Evolutionary conservation across 2,329 filamentous ascomycete species (phyloP).

Genomic region (Hypoxylon sp.): DNA sequence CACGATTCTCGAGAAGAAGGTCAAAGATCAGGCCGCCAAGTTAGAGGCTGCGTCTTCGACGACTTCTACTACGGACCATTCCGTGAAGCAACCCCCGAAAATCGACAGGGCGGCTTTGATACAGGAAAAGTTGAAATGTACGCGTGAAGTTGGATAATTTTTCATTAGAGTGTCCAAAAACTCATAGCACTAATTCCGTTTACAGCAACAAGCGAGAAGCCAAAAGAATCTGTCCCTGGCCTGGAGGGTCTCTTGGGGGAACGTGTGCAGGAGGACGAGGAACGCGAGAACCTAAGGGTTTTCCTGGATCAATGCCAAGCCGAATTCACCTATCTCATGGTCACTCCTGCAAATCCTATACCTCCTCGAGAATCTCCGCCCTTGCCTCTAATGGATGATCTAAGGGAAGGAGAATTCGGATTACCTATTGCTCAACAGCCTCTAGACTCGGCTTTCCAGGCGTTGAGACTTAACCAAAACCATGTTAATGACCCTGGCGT

Average conservation of each 20-base stretch:
- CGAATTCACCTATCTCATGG: slow-evolving; percentile 78
- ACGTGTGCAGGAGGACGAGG: slow-evolving; percentile 56
- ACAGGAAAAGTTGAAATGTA: slow-evolving; percentile 71
- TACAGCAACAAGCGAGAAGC: slow-evolving; percentile 61
- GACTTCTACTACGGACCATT: slow-evolving; percentile 61
- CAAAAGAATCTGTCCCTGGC: slow-evolving; percentile 58
- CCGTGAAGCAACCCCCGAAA: slow-evolving; percentile 60
- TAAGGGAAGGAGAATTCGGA: slow-evolving; percentile 70
- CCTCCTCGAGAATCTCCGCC: slow-evolving; percentile 75
- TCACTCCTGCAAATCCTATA: slow-evolving; percentile 75
- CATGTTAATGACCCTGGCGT: slow-evolving; percentile 68
- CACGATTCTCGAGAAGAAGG: slow-evolving; percentile 86
- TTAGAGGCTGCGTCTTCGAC: slow-evolving; percentile 68
- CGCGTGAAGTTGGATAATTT: slow-evolving; percentile 48
- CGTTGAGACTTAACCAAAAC: slow-evolving; percentile 65
- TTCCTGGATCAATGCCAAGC: slow-evolving; percentile 76
- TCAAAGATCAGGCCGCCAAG: slow-evolving; percentile 85
- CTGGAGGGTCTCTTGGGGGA: slow-evolving; percentile 58
- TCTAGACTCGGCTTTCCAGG: slow-evolving; percentile 56
- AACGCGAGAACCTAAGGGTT: slow-evolving; percentile 67
- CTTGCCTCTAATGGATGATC: slow-evolving; percentile 70
- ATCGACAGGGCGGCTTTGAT: slow-evolving; percentile 66
- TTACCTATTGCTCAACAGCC: slow-evolving; percentile 61
- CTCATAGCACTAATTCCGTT: slow-evolving; percentile 32
- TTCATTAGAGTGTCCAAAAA: not conserved